Evolutionary conservation across 2,329 filamentous ascomycete genomes (phyloP).

Genomic region (Botrytis hyacinthi): DNA sequence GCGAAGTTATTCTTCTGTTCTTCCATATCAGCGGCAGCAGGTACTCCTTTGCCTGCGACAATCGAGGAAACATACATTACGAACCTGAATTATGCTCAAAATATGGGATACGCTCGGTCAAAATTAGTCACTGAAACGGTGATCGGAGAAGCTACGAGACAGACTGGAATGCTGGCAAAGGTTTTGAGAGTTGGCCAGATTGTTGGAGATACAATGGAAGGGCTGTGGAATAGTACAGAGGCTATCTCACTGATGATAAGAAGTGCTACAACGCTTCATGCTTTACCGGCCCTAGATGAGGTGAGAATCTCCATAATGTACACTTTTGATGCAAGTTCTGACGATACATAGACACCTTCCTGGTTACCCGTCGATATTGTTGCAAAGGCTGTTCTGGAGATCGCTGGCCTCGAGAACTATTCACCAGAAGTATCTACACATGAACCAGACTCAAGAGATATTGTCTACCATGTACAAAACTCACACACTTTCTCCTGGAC

Average conservation of each 20-base stretch:
- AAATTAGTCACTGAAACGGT: slow-evolving; percentile 51
- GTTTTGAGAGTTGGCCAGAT: slow-evolving; percentile 52
- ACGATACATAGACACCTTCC: slow-evolving; percentile 35
- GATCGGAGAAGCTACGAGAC: slow-evolving; percentile 38
- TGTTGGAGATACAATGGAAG: slow-evolving; percentile 47
- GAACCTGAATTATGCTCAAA: slow-evolving; percentile 41
- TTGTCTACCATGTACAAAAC: slow-evolving; percentile 53
- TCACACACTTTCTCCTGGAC: slow-evolving; percentile 49
- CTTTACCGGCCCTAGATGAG: slow-evolving; percentile 48
- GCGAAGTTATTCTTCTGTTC: slow-evolving; percentile 42
- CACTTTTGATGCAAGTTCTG: background rate
- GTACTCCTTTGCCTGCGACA: slow-evolving; percentile 33
- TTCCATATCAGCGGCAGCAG: slow-evolving; percentile 40
- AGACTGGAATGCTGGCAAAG: slow-evolving; percentile 38
- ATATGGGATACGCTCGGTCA: slow-evolving; percentile 52
- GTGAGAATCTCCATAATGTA: slow-evolving; percentile 7
- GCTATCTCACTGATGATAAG: slow-evolving; percentile 53
- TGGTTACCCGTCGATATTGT: slow-evolving; percentile 50
- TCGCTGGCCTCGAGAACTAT: slow-evolving; percentile 34
- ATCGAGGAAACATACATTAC: slow-evolving; percentile 41
- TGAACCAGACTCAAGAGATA: slow-evolving; percentile 26
- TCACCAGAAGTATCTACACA: background rate
- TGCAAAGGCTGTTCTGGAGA: slow-evolving; percentile 43
- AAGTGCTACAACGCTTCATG: slow-evolving; percentile 44
- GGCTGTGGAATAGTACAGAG: slow-evolving; percentile 52